Evolutionary conservation across 305 asterid species (phyloP).

Genomic region (Withania somnifera): DNA sequence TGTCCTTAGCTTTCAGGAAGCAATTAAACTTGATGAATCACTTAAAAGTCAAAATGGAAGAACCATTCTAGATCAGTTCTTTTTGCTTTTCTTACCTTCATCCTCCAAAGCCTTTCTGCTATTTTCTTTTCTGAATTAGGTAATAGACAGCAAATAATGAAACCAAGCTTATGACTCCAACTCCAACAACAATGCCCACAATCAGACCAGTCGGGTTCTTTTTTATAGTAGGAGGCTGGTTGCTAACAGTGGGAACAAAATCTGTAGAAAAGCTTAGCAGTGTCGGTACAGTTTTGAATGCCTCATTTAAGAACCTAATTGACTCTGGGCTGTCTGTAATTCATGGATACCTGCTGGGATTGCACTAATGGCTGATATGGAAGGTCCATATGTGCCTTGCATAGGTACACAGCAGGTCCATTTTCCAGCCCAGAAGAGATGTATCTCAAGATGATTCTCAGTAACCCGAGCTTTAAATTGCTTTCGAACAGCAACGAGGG

Average conservation of each 20-base stretch:
- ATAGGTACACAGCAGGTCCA: slow-evolving; percentile 77
- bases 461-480: slow-evolving; percentile 29
- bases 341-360: slow-evolving; percentile 37
- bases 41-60: background rate
- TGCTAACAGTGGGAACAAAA: slow-evolving; percentile 44
- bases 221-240: slow-evolving; percentile 37
- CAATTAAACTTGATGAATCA: background rate
- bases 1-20: background rate
- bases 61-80: background rate
- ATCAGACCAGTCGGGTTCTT: slow-evolving; percentile 44
- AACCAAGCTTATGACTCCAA: slow-evolving; percentile 30
- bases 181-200: slow-evolving; percentile 48
- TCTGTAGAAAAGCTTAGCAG: slow-evolving; percentile 23
- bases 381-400: slow-evolving; percentile 56
- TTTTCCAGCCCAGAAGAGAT: slow-evolving; percentile 75
- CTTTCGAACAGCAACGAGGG: slow-evolving; percentile 32
- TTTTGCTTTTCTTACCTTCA: slow-evolving; percentile 36
- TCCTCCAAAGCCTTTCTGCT: slow-evolving; percentile 29
- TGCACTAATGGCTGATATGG: slow-evolving; percentile 59
- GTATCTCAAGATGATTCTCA: slow-evolving; percentile 58
- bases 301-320: background rate
- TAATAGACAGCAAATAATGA: slow-evolving; percentile 23
- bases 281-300: background rate
- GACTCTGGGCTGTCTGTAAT: background rate
- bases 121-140: slow-evolving; percentile 32